Percentiles rank a stretch among this genome's conserved stretches.
These are phyloP conservation scores for Diaporthe caulivora DNA, from an alignment of 2,329 filamentous ascomycete species.

Conservation along the genomic window DNA sequence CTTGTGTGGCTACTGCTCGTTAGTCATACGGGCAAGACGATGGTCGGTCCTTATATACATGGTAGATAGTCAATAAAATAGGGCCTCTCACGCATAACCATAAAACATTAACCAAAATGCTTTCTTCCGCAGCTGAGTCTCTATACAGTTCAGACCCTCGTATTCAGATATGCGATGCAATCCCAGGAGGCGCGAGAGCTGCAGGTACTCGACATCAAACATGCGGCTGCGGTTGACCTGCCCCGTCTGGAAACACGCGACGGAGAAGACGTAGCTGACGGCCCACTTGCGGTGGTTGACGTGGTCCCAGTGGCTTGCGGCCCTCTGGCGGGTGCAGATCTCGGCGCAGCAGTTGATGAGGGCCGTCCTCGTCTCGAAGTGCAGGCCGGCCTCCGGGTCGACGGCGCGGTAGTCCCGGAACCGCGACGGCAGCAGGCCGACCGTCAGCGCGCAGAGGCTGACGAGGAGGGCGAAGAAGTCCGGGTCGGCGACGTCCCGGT, in stretches of 20 bases:
- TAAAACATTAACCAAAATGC: constrained; percentile 14
- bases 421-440: constrained; percentile 46
- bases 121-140: constrained; percentile 17
- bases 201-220: constrained; percentile 51
- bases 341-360: constrained; percentile 46
- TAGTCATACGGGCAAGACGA: neutral
- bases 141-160: neutral
- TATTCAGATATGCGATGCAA: constrained; percentile 46
- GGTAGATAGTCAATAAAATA: neutral
- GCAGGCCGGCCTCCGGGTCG: constrained; percentile 40
- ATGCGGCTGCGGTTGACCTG: constrained; percentile 52
- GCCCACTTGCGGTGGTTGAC: constrained; percentile 52
- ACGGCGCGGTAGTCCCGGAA: constrained; percentile 44
- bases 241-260: constrained; percentile 51
- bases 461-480: constrained; percentile 46
- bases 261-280: constrained; percentile 48
- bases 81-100: neutral
- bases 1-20: neutral
- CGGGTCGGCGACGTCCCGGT: constrained; percentile 43
- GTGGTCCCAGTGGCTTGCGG: constrained; percentile 45
- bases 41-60: too few relatives aligned
- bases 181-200: constrained; percentile 49
- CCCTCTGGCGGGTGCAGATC: constrained; percentile 43
- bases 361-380: constrained; percentile 44
- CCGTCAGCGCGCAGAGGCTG: constrained; percentile 43